phyloP scores from a whole-genome alignment of 176 grass and related monocot species.

The Rhipidocladum racemiflorum region DNA sequence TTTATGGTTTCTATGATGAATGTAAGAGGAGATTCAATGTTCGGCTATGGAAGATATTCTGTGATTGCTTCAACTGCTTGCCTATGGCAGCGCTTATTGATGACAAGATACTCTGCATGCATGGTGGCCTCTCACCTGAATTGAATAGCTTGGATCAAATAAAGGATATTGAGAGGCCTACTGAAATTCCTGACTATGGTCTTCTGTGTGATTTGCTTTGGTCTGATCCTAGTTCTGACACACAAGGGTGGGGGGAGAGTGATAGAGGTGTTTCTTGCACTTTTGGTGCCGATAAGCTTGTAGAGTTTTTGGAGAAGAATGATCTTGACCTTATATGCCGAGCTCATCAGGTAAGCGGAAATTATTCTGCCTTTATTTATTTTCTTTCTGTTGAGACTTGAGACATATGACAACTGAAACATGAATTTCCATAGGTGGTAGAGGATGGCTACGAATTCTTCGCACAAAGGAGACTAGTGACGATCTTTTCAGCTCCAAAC shows the following conservation, averaged over 20 bases:
- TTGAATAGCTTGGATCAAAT: constrained; percentile 72
- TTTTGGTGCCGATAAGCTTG: constrained; percentile 74
- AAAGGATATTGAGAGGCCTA: constrained; percentile 64
- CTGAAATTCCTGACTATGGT: constrained; percentile 72
- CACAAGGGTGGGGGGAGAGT: constrained; percentile 68
- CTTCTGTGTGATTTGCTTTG: constrained; percentile 76
- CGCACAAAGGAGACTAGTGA: constrained; percentile 76
- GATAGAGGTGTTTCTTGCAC: constrained; percentile 80
- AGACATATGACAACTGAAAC: not conserved
- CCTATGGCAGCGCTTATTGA: constrained; percentile 71
- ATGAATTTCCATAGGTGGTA: constrained; percentile 46
- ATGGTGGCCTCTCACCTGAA: constrained; percentile 74
- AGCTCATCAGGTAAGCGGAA: constrained; percentile 53
- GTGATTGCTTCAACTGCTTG: constrained; percentile 83
- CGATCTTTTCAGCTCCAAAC: constrained; percentile 82
- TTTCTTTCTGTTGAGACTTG: not conserved
- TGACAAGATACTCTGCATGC: constrained; percentile 72
- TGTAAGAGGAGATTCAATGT: constrained; percentile 82
- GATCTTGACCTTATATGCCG: constrained; percentile 78
- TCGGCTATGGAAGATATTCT: constrained; percentile 79
- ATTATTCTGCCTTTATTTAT: constrained; percentile 15
- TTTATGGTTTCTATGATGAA: constrained; percentile 89
- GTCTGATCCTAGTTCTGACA: constrained; percentile 71
- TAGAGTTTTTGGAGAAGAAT: constrained; percentile 81
- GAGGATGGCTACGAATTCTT: constrained; percentile 86